Conservation (phyloP, 2,329 filamentous ascomycete species). For the Emmonsiellopsis sp. region DNA sequence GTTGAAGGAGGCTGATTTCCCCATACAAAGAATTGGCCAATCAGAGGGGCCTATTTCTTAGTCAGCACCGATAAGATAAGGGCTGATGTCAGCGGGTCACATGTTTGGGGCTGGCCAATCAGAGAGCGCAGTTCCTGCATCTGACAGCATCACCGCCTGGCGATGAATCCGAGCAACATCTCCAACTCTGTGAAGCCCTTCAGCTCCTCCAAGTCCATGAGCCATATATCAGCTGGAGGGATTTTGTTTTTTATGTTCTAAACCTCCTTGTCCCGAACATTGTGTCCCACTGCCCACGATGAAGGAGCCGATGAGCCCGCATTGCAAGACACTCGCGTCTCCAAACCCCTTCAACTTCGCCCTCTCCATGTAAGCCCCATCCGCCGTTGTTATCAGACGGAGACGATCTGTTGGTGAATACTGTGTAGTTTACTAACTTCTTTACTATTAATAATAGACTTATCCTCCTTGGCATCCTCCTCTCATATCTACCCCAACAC, state of each 20-base stretch:
- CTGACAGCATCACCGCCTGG: not conserved
- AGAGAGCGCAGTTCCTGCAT: not conserved
- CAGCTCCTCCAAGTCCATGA: not conserved
- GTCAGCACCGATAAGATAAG: not conserved
- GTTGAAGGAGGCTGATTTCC: too few species aligned
- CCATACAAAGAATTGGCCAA: too few species aligned
- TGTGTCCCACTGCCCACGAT: not conserved
- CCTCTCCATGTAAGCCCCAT: conserved; percentile 42
- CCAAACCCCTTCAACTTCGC: conserved; percentile 45
- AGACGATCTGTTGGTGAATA: not conserved
- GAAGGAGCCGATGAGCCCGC: conserved; percentile 12
- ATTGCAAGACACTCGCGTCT: conserved; percentile 44
- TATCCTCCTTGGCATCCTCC: conserved; percentile 76
- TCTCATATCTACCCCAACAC: conserved; percentile 94
- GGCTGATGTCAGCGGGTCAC: not conserved
- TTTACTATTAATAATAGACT: conserved; percentile 38
- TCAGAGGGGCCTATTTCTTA: too few species aligned
- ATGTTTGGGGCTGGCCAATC: not conserved
- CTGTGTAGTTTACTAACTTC: conserved; percentile 5
- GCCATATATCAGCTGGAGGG: not conserved
- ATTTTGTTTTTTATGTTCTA: not conserved
- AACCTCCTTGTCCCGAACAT: not conserved
- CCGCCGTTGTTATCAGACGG: not conserved
- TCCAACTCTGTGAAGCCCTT: not conserved
- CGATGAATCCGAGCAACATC: not conserved